These are phyloP conservation scores for Thuidium tamariscinum DNA, from an alignment of 225 moss, liverwort and hornwort species.

Conservation along the genomic window DNA sequence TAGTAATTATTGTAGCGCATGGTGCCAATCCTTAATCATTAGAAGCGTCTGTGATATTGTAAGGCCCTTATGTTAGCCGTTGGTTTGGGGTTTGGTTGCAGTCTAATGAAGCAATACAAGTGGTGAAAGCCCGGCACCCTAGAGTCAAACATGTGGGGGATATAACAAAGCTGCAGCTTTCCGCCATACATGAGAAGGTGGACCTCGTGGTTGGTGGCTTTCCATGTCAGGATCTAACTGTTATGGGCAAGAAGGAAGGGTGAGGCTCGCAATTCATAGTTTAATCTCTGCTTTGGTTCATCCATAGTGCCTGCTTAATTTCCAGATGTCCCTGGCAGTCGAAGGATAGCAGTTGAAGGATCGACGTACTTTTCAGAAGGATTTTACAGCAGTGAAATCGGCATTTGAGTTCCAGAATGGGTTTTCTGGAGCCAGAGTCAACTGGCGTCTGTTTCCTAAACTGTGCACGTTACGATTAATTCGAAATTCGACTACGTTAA, in stretches of 20 bases:
- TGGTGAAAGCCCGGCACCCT: constrained; percentile 66
- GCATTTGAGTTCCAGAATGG: background rate
- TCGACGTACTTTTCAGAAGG: background rate
- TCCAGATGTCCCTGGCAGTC: background rate
- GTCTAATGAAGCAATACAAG: constrained; percentile 54
- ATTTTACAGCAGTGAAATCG: background rate
- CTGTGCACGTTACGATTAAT: background rate
- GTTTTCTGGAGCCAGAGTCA: background rate
- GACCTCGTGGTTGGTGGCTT: constrained; percentile 93
- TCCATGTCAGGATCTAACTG: constrained; percentile 92
- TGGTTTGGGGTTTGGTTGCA: constrained; percentile 10
- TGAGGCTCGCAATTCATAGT: constrained; percentile 3
- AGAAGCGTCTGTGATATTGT: background rate
- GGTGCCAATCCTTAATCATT: background rate
- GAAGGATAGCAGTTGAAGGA: background rate
- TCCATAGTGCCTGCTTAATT: background rate
- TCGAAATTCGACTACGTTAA: background rate
- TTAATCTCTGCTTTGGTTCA: background rate
- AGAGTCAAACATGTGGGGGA: constrained; percentile 78
- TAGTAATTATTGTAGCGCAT: background rate
- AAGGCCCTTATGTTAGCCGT: background rate
- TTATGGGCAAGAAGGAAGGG: constrained; percentile 88
- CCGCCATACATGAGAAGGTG: constrained; percentile 63
- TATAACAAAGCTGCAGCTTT: constrained; percentile 31
- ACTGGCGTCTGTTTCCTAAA: background rate